Conservation (phyloP, 306 rosid genomes). For the Rosa rugosa region DNA sequence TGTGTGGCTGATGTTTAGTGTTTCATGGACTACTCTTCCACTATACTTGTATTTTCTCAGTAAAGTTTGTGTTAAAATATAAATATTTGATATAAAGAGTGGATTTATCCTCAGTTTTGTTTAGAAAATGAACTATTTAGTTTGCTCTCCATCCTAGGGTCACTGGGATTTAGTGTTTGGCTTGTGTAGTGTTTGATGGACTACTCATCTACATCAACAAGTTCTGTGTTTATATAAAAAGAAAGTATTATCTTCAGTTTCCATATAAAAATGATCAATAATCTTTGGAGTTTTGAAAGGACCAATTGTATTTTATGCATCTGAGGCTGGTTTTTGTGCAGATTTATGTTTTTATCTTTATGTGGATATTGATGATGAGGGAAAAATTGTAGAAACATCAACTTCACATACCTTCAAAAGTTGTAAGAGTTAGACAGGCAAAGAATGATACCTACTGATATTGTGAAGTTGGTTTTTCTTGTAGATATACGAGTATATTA, state of each 20-base stretch:
- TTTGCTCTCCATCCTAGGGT: not conserved
- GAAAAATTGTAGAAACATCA: conserved; percentile 3
- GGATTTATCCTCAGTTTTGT: not conserved
- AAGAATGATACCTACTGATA: conserved; percentile 1
- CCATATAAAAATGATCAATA: not conserved
- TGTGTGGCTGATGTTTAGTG: not conserved
- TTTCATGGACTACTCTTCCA: not conserved
- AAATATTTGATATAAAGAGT: not conserved
- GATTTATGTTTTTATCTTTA: not conserved
- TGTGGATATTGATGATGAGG: conserved; percentile 7
- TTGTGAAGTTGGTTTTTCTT: not conserved
- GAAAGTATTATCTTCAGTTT: not conserved
- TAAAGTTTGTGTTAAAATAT: not conserved
- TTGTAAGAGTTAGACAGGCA: not conserved
- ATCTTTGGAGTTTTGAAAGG: not conserved
- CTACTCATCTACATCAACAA: not conserved
- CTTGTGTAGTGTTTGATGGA: not conserved
- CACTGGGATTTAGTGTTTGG: not conserved
- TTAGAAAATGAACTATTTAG: not conserved
- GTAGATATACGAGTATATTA: not conserved
- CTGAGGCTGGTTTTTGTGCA: not conserved
- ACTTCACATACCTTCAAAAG: not conserved
- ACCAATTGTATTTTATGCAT: not conserved
- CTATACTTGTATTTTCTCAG: not conserved
- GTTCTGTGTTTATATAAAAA: not conserved